Conservation (phyloP, 306 rosid genomes). For the Macrotyloma uniflorum region DNA sequence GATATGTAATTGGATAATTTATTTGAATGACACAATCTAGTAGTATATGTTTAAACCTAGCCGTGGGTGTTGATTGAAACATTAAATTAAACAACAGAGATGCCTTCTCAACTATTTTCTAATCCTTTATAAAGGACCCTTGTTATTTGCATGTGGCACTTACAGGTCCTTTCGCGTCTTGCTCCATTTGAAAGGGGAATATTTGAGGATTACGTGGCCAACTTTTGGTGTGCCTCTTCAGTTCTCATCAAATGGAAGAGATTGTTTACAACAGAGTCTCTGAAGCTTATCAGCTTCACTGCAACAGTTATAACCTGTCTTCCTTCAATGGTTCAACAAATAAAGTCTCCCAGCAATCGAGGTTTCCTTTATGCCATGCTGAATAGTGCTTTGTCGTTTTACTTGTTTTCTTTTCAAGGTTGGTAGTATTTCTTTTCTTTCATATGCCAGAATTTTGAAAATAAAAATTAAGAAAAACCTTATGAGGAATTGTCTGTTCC, state of each 20-base stretch:
- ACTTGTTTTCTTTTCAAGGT: constrained; percentile 96
- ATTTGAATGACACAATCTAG: background rate
- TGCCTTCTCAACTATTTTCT: constrained; percentile 8
- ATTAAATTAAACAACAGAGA: constrained; percentile 9
- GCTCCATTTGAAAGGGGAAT: constrained; percentile 96
- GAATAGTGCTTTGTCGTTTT: constrained; percentile 82
- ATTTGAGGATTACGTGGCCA: constrained; percentile 95
- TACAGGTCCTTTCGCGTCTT: constrained; percentile 87
- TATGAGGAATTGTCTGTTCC: constrained; percentile 15
- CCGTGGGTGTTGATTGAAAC: background rate
- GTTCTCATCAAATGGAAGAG: constrained; percentile 90
- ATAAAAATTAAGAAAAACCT: background rate
- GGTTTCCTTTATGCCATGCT: constrained; percentile 89
- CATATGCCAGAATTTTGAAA: background rate
- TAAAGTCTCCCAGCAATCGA: constrained; percentile 66
- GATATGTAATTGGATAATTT: background rate
- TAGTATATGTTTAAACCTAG: background rate
- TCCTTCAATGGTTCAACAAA: constrained; percentile 92
- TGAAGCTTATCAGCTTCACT: constrained; percentile 70
- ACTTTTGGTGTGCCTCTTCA: constrained; percentile 94
- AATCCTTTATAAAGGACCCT: constrained; percentile 10
- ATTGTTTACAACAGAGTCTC: constrained; percentile 60
- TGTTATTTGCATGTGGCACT: constrained; percentile 25
- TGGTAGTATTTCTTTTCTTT: constrained; percentile 25
- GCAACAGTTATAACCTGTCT: constrained; percentile 74